phyloP scores from a whole-genome alignment of 257 asterid species.

The Striga asiatica region DNA sequence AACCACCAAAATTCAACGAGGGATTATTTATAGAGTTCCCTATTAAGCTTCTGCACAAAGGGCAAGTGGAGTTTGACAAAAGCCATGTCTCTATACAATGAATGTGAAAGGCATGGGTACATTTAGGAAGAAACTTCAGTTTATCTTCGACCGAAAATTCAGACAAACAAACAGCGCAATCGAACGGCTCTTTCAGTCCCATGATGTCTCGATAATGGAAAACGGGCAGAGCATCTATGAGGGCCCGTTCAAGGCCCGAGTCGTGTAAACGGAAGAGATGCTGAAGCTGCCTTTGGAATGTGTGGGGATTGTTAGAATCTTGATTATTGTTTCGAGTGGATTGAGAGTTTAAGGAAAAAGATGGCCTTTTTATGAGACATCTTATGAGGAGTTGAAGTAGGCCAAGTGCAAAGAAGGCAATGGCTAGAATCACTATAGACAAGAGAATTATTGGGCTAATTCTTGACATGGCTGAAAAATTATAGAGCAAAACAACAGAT shows the following conservation, averaged over 20 bases:
- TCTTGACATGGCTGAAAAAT: conserved; percentile 29
- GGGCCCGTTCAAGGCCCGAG: conserved; percentile 32
- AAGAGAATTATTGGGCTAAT: conserved; percentile 36
- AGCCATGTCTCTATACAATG: conserved; percentile 42
- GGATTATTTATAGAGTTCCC: background rate
- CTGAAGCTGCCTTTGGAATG: conserved; percentile 48
- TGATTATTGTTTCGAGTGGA: conserved; percentile 32
- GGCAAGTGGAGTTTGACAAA: conserved; percentile 38
- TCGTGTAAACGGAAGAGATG: conserved; percentile 36
- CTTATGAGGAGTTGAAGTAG: conserved; percentile 37
- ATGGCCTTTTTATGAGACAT: conserved; percentile 27
- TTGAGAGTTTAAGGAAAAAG: conserved; percentile 40
- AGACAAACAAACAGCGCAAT: conserved; percentile 32
- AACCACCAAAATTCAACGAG: conserved; percentile 2
- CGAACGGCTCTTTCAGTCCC: conserved; percentile 33
- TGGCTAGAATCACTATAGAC: conserved; percentile 38
- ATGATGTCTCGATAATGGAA: conserved; percentile 28
- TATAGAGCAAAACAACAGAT: too few relatives aligned
- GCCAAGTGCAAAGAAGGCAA: conserved; percentile 43
- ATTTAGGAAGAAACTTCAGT: conserved; percentile 30
- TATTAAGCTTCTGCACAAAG: conserved; percentile 35
- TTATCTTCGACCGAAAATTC: conserved; percentile 29
- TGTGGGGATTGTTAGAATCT: conserved; percentile 29
- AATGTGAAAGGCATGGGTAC: conserved; percentile 37
- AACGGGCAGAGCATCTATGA: conserved; percentile 29